Base-by-base conservation (phyloP, 495 filamentous ascomycete genomes). In the Aspergillus haitiensis region DNA sequence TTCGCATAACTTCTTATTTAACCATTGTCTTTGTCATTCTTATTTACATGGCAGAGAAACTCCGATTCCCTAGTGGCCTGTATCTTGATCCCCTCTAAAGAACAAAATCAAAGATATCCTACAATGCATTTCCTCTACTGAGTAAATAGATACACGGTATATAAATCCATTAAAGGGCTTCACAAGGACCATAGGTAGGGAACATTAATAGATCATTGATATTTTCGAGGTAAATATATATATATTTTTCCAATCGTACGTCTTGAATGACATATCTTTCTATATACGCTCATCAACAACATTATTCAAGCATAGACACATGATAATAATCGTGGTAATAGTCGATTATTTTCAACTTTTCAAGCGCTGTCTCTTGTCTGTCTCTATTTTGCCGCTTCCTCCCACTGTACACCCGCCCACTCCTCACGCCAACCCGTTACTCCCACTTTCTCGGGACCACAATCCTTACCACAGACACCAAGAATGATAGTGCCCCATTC, bases 331-430 rank as follows among this genome's bases (percentile, higher is more conserved):
- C 1, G 21, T 27, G 3, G 21, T 27, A 27, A 27, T 27, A 27
- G 21, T 27, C 1, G 3, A 27, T 27, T 3, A 27, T 27, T 27
- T 27, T 27, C 21, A 3, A 27, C 21, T 27, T 27, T 27, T 27
- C 21, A 27, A 27, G 21, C 21, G 21, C 21, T 27, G 21, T 34
- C 0, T 18, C 48, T 12, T 5, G 37, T 18, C 46, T 31, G 42
- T 32, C 33, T 56, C 60, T 67, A 77, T 59, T 72, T 75, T 63
- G 52, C 48, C 33, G 78, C 67, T 72, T 96, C 91, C 78, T 98
- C 94, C 94, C 93, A 98, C 77, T 98, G 94, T 68, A 97, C 94
- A 7, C 94, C 93, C 16, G 83, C 87, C 93, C 95, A 97, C 75
- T 98, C 94, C 76, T 97, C 95, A 42, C 92, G 64, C 76, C 92